Evolutionary conservation across 148 eudicot genomes (phyloP), one percentile per base, ranked within the genome.

Genomic region (Cornus suecica): DNA sequence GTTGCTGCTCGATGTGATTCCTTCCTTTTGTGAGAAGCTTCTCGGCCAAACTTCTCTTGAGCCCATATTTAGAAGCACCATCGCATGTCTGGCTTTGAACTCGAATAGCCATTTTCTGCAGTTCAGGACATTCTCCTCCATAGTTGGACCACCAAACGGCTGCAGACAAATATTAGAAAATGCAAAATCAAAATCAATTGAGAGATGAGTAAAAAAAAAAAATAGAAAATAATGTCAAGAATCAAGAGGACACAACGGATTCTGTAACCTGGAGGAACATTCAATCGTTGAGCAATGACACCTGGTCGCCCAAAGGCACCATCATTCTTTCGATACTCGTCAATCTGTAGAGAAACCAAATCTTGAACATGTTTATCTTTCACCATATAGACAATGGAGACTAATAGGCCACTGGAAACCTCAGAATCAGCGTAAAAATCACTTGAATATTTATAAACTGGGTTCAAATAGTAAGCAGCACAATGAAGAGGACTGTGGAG

Each of bases 401-500:
- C 61, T 61, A 78, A 63, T 45, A 87, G 66, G 52, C 95, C 93
- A 73, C 80, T 71, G 56, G 81, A 73, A 72, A 92, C 90, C 75
- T 90, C 94, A 0, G 82, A 31, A 73, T 92, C 94, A 28, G 81
- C 8, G 73, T 6, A 78, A 70, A 84, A 89, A 61, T 80, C 87
- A 34, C 71, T 76, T 8, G 85, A 22, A 66, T 82, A 86, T 24
- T 68, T 71, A 5, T 87, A 65, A 62, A 82, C 61, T 2, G 93
- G 91, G 54, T 92, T 90, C 30, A 90, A 74, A 68, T 70, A 84
- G n/a, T n/a, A n/a, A n/a, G n/a, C n/a, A 28, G 90, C 89, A 22
- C 91, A 83, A 84, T 92, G 97, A 65, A 90, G 88, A 23, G 90
- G 92, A 77, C 85, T 87, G 68, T 89, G 86, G 32, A 92, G 91